Base-by-base conservation (phyloP, 768 basidiomycete genomes). In the Cubamyces lactineus region DNA sequence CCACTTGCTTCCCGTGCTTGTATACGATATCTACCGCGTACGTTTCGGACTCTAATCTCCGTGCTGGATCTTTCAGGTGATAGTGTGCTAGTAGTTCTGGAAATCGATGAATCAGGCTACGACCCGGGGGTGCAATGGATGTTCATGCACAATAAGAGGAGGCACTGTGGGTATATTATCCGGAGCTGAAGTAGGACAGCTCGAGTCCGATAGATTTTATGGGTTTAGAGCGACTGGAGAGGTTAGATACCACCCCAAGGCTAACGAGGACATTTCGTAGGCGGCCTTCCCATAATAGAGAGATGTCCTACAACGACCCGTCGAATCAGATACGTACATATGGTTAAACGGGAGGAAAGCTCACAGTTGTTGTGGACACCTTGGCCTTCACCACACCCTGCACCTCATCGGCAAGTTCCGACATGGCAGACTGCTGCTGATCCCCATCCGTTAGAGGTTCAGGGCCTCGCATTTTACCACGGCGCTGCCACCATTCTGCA, bases 281-380 rank as follows among this genome's bases (percentile, higher is more conserved):
- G 21, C 96, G 86, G 15, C 96, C 94, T 77, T 97, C 94, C 92
- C 96, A 98, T 73, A 97, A 84, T 42, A 98, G 72, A 5, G 96
- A 90, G 19, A 98, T 81, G 63, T 94, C 90, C 95, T 95, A n/a
- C 8, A 30, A 30, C 4, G 28, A 8, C 28, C 28, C 28, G 8
- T 8, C 4, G 8, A 30, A 60, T 26, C 30, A 54, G 19, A n/a
- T n/a, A 48, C 23, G 11, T 6, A 5, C 23, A 5, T 15, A 24
- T 8, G 5, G 4, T 42, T 6, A 15, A 47, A 21, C 19, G 24
- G 30, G 13, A 19, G 41, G 19, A 52, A 52, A 9, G 23, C 91
- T 62, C 63, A 95, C 95, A 66, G 92, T 91, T 59, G 88, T 94
- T 0, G 96, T 96, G 0, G 95, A 96, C 23, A 92, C 86, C 51